These are phyloP conservation scores for Aegilops tauschii DNA, from an alignment of 176 grass and related monocot genomes.

Conservation along the genomic window DNA sequence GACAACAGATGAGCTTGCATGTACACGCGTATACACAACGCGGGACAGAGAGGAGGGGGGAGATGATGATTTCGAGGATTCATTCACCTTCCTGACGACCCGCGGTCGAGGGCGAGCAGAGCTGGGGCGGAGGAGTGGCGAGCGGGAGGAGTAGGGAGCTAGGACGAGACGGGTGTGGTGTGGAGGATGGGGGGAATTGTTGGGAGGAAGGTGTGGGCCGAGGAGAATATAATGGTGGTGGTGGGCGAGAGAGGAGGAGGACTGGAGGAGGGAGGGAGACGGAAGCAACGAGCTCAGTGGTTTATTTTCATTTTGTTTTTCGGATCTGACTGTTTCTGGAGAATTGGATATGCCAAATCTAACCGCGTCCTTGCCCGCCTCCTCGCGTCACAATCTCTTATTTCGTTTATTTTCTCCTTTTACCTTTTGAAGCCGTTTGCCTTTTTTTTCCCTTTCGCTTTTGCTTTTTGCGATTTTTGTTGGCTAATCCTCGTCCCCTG, in stretches of 20 bases:
- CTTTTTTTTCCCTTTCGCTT: background rate
- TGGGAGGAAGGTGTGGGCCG: slow-evolving; percentile 18
- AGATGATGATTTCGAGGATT: background rate
- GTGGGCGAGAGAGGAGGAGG: background rate
- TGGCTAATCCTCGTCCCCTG: background rate
- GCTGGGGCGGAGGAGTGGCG: slow-evolving; percentile 4
- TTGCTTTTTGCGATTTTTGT: background rate
- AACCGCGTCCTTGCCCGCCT: background rate
- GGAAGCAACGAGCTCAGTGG: slow-evolving; percentile 25
- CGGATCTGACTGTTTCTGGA: background rate
- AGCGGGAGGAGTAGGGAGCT: background rate
- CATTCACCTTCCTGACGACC: slow-evolving; percentile 2
- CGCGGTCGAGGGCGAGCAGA: background rate
- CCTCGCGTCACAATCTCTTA: background rate
- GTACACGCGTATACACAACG: background rate
- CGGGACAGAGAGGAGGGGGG: background rate
- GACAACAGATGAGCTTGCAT: background rate
- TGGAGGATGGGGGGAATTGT: slow-evolving; percentile 30
- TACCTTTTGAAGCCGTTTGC: background rate
- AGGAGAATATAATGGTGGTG: slow-evolving; percentile 39
- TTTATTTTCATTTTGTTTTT: background rate
- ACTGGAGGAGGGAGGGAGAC: background rate
- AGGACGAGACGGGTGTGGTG: slow-evolving; percentile 12
- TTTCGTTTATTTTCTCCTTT: background rate
- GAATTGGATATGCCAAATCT: slow-evolving; percentile 38